Evolutionary conservation across 441 rosid species (phyloP).

Genomic region (Breynia disticha): DNA sequence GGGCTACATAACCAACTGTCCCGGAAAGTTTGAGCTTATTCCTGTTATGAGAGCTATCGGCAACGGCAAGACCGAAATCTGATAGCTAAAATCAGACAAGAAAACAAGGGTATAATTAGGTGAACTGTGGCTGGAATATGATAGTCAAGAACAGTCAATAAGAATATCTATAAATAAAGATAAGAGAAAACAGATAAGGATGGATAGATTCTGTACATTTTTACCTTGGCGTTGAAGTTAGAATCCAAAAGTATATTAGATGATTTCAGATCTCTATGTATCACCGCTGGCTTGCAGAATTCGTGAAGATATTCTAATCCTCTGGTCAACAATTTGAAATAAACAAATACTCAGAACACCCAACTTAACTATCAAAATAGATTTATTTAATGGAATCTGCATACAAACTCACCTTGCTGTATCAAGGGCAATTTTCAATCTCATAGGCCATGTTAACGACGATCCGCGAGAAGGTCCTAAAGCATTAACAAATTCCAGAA

Average conservation of each 20-base stretch:
- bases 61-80: conserved; percentile 90
- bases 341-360: neutral
- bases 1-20: conserved; percentile 88
- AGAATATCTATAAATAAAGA: neutral
- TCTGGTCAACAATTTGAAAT: conserved; percentile 34
- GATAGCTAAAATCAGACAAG: conserved; percentile 51
- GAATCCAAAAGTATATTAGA: conserved; percentile 82
- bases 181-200: neutral
- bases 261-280: conserved; percentile 96
- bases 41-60: conserved; percentile 52
- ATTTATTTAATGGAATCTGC: neutral
- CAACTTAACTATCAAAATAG: conserved; percentile 5
- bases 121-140: neutral
- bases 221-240: conserved; percentile 86
- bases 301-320: conserved; percentile 90
- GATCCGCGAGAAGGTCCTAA: conserved; percentile 73
- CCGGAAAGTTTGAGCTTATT: conserved; percentile 80
- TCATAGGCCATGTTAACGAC: conserved; percentile 63
- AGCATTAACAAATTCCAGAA: conserved; percentile 3
- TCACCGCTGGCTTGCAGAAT: conserved; percentile 77
- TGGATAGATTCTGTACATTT: conserved; percentile 1
- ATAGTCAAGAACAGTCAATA: neutral
- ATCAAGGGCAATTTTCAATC: conserved; percentile 90
- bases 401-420: conserved; percentile 51
- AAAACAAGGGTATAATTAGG: neutral